phyloP scores from a whole-genome alignment of 805 yeast genomes.

The Wickerhamiella nectarea region DNA sequence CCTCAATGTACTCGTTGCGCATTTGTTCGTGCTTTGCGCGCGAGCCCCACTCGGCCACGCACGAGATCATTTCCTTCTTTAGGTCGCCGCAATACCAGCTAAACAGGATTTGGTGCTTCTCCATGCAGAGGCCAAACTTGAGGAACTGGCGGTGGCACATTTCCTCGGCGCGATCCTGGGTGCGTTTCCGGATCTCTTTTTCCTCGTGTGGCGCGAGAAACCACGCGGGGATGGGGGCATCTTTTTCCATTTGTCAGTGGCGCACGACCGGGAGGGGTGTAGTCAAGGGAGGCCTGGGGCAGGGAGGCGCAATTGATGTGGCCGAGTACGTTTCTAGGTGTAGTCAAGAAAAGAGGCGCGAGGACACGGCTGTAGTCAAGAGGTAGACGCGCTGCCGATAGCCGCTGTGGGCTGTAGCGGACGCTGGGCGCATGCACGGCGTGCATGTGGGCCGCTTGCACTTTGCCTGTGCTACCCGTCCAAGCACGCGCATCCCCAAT shows the following conservation, averaged over 20 bases:
- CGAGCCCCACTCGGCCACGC: constrained; percentile 27
- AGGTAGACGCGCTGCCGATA: no score
- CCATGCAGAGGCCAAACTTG: constrained; percentile 25
- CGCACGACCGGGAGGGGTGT: no score
- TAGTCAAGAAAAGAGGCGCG: no score
- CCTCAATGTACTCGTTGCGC: constrained; percentile 22
- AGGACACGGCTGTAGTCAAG: no score
- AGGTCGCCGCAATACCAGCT: constrained; percentile 28
- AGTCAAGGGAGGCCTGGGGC: no score
- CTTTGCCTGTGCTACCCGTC: no score
- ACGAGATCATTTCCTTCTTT: constrained; percentile 24
- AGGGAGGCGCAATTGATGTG: no score
- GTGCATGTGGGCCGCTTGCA: no score
- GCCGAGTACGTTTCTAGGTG: no score
- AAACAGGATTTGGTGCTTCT: constrained; percentile 25
- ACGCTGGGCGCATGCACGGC: no score
- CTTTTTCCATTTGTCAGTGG: constrained; percentile 7
- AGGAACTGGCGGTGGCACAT: constrained; percentile 23
- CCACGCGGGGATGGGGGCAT: constrained; percentile 27
- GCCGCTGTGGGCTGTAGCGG: no score
- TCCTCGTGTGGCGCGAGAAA: constrained; percentile 29
- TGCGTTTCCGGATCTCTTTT: constrained; percentile 23
- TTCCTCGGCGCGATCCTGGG: constrained; percentile 25
- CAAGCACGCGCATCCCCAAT: no score
- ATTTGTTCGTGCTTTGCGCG: constrained; percentile 21